These are phyloP conservation scores for Aspergillus indologenus DNA, from an alignment of 495 filamentous ascomycete species.

Conservation along the genomic window DNA sequence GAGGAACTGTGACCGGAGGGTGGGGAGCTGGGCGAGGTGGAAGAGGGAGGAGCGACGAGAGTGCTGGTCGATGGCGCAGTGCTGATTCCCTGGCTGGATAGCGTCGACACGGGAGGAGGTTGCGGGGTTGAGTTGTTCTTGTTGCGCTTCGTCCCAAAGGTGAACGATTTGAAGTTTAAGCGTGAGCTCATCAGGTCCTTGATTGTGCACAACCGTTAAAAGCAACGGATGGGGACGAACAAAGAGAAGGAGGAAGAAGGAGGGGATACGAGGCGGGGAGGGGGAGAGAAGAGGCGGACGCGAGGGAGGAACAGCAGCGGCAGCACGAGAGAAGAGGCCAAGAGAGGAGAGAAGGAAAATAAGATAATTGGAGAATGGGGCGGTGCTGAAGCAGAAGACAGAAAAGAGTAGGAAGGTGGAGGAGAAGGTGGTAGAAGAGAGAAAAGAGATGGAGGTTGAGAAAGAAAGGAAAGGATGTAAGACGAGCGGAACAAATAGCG, in stretches of 20 bases:
- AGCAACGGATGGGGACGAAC: constrained; percentile 11
- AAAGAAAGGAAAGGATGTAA: not conserved
- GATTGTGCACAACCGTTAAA: constrained; percentile 29
- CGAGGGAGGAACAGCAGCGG: constrained; percentile 13
- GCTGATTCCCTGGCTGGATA: constrained; percentile 8
- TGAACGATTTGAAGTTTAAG: constrained; percentile 49
- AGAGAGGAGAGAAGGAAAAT: constrained; percentile 6
- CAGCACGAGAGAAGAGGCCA: constrained; percentile 8
- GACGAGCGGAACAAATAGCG: not conserved
- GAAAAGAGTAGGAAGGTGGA: not conserved
- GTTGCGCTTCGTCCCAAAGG: constrained; percentile 46
- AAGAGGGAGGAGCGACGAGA: constrained; percentile 31
- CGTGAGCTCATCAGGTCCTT: constrained; percentile 51
- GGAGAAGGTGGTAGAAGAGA: not conserved
- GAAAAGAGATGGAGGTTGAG: no score
- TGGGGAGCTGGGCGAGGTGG: constrained; percentile 36
- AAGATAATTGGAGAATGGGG: constrained; percentile 1
- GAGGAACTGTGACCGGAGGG: constrained; percentile 47
- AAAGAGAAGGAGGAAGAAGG: constrained; percentile 14
- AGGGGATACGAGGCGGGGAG: constrained; percentile 15
- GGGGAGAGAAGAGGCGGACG: constrained; percentile 10
- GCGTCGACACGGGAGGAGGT: constrained; percentile 10
- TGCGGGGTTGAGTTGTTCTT: constrained; percentile 28
- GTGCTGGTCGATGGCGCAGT: constrained; percentile 22
- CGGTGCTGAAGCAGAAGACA: not conserved